Evolutionary conservation across 2,329 filamentous ascomycete genomes (phyloP).

Genomic region (Ophiostoma triangulosporum): DNA sequence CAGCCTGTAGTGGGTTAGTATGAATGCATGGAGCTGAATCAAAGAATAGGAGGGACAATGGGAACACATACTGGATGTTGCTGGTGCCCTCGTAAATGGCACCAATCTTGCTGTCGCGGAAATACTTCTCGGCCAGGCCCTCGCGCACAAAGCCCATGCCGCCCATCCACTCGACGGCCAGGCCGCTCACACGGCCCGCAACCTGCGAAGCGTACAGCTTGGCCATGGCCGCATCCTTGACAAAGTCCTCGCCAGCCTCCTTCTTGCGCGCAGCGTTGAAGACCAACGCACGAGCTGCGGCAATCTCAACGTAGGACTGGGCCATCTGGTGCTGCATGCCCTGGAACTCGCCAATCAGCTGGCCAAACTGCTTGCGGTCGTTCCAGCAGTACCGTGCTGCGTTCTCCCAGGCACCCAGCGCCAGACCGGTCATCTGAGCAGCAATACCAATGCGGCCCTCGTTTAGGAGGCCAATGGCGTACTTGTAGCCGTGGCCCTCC

Average conservation of each 20-base stretch:
- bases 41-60: neutral
- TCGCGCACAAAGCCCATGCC: conserved; percentile 98
- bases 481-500: conserved; percentile 91
- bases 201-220: conserved; percentile 93
- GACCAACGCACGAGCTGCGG: conserved; percentile 78
- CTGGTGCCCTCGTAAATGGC: conserved; percentile 92
- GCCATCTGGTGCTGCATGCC: conserved; percentile 99
- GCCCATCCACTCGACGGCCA: conserved; percentile 97
- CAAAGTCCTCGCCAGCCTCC: conserved; percentile 92
- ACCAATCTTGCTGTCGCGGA: conserved; percentile 94
- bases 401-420: conserved; percentile 89
- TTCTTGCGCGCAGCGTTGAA: conserved; percentile 97
- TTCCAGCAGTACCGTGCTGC: conserved; percentile 94
- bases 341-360: conserved; percentile 91
- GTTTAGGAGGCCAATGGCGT: conserved; percentile 86
- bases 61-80: conserved; percentile 48
- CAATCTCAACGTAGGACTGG: conserved; percentile 88
- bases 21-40: neutral
- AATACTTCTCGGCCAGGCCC: conserved; percentile 95
- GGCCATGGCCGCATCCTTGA: conserved; percentile 93
- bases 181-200: conserved; percentile 69
- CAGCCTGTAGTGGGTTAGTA: conserved; percentile 27
- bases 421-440: conserved; percentile 95
- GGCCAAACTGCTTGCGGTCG: conserved; percentile 92
- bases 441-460: conserved; percentile 96